Base-by-base conservation (phyloP, 2,329 filamentous ascomycete species). In the Diaporthe sp. region DNA sequence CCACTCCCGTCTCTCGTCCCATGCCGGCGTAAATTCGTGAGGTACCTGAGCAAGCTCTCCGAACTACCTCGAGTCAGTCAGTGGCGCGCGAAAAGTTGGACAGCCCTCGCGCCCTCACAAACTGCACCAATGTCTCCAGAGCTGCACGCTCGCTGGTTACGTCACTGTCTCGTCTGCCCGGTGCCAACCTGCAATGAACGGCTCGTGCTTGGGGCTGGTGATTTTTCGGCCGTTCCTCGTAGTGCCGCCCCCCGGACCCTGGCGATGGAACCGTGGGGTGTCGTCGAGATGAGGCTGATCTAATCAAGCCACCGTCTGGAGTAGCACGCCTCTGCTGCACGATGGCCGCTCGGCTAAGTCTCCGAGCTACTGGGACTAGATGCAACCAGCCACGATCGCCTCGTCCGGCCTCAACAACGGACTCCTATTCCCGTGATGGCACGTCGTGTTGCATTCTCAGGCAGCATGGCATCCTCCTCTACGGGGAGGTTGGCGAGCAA, bases 201-300 rank as follows among this genome's bases (percentile, higher is more conserved):
- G 65, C 49, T 70, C 65, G 31, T 70, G 65, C 65, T 37, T 39
- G 12, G 46, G 6, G 72, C 53, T 71, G 62, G 55, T 53, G 42
- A 70, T 61, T 72, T 46, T 49, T 53, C 44, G 37, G 73, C 22
- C 51, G 34, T 62, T 58, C 37, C 72, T 57, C 72, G 60, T 49
- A 53, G 67, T 19, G 34, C 28, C n/a, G 42, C 46, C 22, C 65
- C 46, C 49, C 65, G 49, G 65, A 55, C 65, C 65, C 65, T 70
- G 65, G 49, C 49, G 34, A 55, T 70, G 49, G 49, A 53, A 70
- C 65, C 65, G 65, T 70, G 65, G 65, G 65, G 65, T 68, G 22
- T 68, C 22, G 46, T 68, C 62, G 31, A 28, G 62, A 53, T 55
- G 65, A 55, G 65, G 65, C 65, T 70, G 65, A 70, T 70, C 65